Evolutionary conservation across 2,329 filamentous ascomycete species (phyloP).

Genomic region (Sodiomyces alkalinus): DNA sequence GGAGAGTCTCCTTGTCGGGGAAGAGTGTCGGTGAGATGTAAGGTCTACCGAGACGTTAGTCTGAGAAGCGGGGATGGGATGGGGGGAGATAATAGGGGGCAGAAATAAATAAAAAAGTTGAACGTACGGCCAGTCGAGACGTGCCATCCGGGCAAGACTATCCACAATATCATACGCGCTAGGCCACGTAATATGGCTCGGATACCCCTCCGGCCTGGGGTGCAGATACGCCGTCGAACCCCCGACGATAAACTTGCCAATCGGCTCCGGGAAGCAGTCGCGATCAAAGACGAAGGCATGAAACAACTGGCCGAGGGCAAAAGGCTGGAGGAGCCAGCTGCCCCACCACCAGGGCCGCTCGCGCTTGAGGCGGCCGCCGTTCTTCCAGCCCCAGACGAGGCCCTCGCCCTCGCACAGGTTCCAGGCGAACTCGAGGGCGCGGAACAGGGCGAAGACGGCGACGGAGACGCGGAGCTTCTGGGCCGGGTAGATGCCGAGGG

Average conservation of each 20-base stretch:
- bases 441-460: conserved; percentile 67
- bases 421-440: conserved; percentile 74
- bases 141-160: conserved; percentile 66
- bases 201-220: conserved; percentile 51
- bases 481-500: conserved; percentile 58
- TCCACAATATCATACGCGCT: conserved; percentile 61
- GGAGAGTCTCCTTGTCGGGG: conserved; percentile 53
- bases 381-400: conserved; percentile 45
- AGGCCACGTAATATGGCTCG: conserved; percentile 57
- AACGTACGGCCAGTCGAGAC: conserved; percentile 67
- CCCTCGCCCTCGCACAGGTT: conserved; percentile 67
- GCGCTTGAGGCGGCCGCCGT: conserved; percentile 37
- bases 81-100: background rate
- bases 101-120: background rate
- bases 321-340: conserved; percentile 66
- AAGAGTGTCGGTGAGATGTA: conserved; percentile 82
- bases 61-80: conserved; percentile 1
- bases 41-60: conserved; percentile 30
- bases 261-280: conserved; percentile 48
- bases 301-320: conserved; percentile 61
- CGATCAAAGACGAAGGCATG: conserved; percentile 65
- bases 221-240: conserved; percentile 72
- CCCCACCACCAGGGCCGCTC: conserved; percentile 70
- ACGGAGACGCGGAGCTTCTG: conserved; percentile 57
- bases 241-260: conserved; percentile 43